Evolutionary conservation across 805 yeast species (phyloP).

Genomic region (Groenewaldozyma tartarivorans): DNA sequence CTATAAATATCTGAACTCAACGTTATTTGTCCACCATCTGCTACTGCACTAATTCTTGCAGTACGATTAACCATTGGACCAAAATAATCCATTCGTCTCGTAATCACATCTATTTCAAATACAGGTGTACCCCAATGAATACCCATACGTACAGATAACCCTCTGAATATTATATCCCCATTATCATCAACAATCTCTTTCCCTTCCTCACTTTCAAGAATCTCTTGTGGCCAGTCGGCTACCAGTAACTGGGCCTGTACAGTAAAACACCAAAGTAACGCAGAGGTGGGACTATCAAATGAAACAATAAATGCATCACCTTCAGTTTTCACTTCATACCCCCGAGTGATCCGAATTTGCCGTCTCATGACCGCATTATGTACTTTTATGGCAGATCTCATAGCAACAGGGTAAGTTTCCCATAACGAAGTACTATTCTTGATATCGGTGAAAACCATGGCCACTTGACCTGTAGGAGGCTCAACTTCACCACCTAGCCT

Average conservation of each 20-base stretch:
- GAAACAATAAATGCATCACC: conserved; percentile 99
- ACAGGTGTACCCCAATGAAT: conserved; percentile 98
- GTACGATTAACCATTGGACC: conserved; percentile 98
- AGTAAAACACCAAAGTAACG: conserved; percentile 87
- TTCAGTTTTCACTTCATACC: conserved; percentile 97
- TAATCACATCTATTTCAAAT: conserved; percentile 87
- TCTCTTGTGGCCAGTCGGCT: conserved; percentile 95
- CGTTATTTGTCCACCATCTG: conserved; percentile 97
- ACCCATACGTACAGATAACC: conserved; percentile 95
- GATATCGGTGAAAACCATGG: conserved; percentile 96
- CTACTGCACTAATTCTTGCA: conserved; percentile 85
- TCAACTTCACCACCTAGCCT: conserved; percentile 75
- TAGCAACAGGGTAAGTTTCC: conserved; percentile 88
- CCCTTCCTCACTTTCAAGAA: conserved; percentile 76
- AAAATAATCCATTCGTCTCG: conserved; percentile 95
- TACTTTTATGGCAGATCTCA: conserved; percentile 93
- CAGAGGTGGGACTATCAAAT: conserved; percentile 84
- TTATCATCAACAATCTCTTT: conserved; percentile 60
- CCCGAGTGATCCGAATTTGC: conserved; percentile 84
- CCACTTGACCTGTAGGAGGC: conserved; percentile 90
- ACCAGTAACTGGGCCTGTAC: conserved; percentile 76
- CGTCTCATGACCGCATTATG: conserved; percentile 94
- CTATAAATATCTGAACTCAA: conserved; percentile 71
- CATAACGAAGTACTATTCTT: conserved; percentile 87
- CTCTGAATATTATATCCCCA: conserved; percentile 60